Evolutionary conservation across 176 grass and related monocot genomes (phyloP).

Genomic region (Eremochloa ophiuroides): DNA sequence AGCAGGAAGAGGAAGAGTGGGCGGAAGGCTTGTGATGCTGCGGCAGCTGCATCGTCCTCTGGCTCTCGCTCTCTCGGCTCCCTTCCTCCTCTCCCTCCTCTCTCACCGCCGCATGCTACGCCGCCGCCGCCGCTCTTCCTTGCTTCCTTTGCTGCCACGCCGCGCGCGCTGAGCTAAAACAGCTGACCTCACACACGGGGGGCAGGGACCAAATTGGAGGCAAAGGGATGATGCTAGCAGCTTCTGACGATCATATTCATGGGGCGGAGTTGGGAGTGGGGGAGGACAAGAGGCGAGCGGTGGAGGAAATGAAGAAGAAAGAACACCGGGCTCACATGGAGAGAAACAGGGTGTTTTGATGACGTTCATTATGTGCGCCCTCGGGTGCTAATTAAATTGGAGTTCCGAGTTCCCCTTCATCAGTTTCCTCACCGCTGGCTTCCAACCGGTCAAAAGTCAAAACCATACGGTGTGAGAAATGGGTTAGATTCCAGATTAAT

Average conservation of each 20-base stretch:
- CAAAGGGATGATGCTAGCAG: conserved; percentile 15
- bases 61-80: background rate
- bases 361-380: conserved; percentile 30
- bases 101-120: conserved; percentile 25
- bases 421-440: background rate
- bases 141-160: conserved; percentile 2
- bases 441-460: background rate
- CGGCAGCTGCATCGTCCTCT: conserved; percentile 38
- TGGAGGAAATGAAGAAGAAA: conserved; percentile 29
- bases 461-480: background rate
- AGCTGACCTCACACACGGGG: background rate
- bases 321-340: conserved; percentile 34
- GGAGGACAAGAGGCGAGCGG: background rate
- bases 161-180: background rate
- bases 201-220: conserved; percentile 6
- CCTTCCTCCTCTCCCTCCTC: background rate
- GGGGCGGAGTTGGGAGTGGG: background rate
- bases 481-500: background rate
- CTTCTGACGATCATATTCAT: conserved; percentile 32
- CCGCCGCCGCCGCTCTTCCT: background rate
- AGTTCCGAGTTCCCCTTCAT: background rate
- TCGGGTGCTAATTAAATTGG: background rate
- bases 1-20: background rate
- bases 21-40: conserved; percentile 40
- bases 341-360: conserved; percentile 23